Conservation (phyloP, 2,329 filamentous ascomycete species). For the Phyllosticta citribraziliensis region DNA sequence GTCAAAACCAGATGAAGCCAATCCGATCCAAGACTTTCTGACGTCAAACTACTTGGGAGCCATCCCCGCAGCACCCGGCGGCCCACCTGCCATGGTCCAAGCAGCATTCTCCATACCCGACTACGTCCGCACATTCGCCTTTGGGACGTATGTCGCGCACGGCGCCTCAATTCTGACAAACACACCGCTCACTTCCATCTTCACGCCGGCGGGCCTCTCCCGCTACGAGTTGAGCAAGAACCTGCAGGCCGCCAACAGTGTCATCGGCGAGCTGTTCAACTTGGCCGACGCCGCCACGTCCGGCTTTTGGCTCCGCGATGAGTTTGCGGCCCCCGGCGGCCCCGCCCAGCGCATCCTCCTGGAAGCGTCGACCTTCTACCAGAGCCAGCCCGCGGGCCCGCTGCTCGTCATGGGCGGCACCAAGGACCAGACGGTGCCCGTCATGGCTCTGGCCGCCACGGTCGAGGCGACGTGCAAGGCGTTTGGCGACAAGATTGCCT, state of each 20-base stretch:
- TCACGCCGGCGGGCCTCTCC: not conserved
- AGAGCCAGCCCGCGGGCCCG: not conserved
- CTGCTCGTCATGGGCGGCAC: not conserved
- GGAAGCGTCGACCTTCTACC: not conserved
- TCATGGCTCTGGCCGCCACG: not conserved
- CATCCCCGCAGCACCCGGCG: not conserved
- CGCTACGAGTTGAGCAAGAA: not conserved
- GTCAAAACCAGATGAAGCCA: not conserved
- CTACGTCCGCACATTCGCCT: not conserved
- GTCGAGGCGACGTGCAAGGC: not conserved
- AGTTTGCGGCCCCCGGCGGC: not conserved
- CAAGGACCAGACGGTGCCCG: not conserved
- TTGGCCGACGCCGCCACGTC: no score
- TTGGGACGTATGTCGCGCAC: not conserved
- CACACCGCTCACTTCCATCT: not conserved
- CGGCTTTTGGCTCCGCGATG: not conserved
- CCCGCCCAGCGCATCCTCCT: not conserved
- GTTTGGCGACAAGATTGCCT: conserved; percentile 7
- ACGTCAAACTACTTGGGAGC: not conserved
- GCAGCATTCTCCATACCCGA: not conserved
- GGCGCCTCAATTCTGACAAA: not conserved
- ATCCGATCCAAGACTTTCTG: not conserved
- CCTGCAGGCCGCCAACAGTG: not conserved
- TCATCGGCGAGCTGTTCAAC: not conserved
- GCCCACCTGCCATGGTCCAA: not conserved